A percentile compares a stretch with the other conserved stretches of the same genome.
Evolutionary conservation across 2,329 filamentous ascomycete genomes (phyloP).

Genomic region (Albifimbria verrucaria): DNA sequence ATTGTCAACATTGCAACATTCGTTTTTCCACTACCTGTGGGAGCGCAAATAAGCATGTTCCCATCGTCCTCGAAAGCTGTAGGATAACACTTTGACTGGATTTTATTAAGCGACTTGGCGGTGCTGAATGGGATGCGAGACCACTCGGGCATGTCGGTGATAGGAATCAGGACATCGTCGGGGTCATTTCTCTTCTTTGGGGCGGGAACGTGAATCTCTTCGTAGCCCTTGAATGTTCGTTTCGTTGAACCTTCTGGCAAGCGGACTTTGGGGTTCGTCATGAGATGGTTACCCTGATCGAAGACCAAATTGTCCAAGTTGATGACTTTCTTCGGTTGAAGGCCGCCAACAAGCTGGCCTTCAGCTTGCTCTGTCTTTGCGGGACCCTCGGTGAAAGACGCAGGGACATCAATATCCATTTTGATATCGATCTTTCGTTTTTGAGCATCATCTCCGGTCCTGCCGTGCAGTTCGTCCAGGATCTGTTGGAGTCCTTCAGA

Average conservation of each 20-base stretch:
- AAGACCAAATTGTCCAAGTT: constrained; percentile 96
- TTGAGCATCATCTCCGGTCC: constrained; percentile 56
- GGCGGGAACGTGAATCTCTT: constrained; percentile 94
- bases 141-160: constrained; percentile 90
- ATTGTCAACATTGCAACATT: constrained; percentile 98
- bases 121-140: constrained; percentile 80
- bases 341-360: constrained; percentile 70
- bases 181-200: constrained; percentile 85
- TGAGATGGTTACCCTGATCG: constrained; percentile 96
- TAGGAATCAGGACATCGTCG: constrained; percentile 76
- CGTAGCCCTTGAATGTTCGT: constrained; percentile 93
- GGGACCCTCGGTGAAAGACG: constrained; percentile 49
- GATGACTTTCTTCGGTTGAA: constrained; percentile 83
- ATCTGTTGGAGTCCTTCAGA: constrained; percentile 84
- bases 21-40: constrained; percentile 95
- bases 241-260: constrained; percentile 94
- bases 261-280: constrained; percentile 97
- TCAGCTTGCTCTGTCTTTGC: constrained; percentile 57
- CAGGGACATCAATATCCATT: constrained; percentile 84
- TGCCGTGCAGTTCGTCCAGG: constrained; percentile 81
- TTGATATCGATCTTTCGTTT: constrained; percentile 80
- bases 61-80: constrained; percentile 90
- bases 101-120: constrained; percentile 85
- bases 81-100: constrained; percentile 91
- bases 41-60: constrained; percentile 96